These are phyloP conservation scores for Peronospora belbahrii DNA, from an alignment of 352 stramenopile genomes.

Conservation along the genomic window DNA sequence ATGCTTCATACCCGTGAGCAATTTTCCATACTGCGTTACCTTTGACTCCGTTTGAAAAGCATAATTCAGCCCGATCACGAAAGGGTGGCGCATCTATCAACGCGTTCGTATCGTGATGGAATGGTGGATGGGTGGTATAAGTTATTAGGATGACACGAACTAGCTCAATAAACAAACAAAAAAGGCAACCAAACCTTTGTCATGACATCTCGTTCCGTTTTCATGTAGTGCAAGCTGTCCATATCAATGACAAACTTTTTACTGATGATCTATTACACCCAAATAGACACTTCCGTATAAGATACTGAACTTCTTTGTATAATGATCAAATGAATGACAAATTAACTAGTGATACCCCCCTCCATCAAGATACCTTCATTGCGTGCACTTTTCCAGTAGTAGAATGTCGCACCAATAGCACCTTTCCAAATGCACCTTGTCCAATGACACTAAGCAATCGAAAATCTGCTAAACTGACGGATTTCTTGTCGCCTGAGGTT, in stretches of 20 bases:
- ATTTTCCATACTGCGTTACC: conserved; percentile 15
- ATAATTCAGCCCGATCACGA: conserved; percentile 71
- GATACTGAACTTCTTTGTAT: background rate
- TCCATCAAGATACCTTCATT: conserved; percentile 56
- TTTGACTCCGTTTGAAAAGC: conserved; percentile 83
- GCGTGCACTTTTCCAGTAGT: conserved; percentile 53
- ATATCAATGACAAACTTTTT: conserved; percentile 76
- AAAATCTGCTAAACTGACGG: conserved; percentile 90
- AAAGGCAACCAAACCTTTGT: conserved; percentile 38
- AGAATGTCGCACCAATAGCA: conserved; percentile 61
- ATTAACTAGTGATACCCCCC: too few relatives aligned
- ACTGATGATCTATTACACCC: conserved; percentile 63
- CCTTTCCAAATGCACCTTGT: conserved; percentile 72
- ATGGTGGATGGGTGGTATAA: background rate
- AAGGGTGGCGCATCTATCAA: conserved; percentile 66
- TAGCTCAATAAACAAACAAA: background rate
- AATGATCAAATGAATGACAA: background rate
- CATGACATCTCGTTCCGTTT: conserved; percentile 80
- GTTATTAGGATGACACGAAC: background rate
- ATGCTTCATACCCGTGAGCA: background rate
- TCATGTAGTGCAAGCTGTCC: conserved; percentile 75
- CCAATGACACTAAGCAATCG: conserved; percentile 95
- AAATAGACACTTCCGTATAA: background rate
- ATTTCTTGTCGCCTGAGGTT: conserved; percentile 27
- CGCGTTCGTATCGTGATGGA: background rate